These are phyloP conservation scores for Sergeia podlipaevii DNA, from an alignment of 208 protist species.

Conservation along the genomic window DNA sequence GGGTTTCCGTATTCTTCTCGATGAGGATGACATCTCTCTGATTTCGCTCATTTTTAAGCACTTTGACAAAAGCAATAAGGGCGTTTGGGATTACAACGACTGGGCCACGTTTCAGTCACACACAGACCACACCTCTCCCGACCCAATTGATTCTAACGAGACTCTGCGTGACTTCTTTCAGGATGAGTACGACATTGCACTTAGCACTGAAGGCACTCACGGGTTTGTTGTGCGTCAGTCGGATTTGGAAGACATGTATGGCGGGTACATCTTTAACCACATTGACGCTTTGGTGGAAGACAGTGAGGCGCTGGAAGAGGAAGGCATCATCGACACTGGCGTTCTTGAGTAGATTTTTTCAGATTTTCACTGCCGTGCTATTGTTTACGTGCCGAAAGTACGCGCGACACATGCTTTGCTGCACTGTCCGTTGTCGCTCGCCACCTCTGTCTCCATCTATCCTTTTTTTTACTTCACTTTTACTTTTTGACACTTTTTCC, in stretches of 20 bases:
- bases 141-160: conserved; percentile 24
- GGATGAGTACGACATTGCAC: conserved; percentile 72
- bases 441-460: neutral
- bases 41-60: conserved; percentile 61
- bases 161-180: conserved; percentile 49
- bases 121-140: conserved; percentile 31
- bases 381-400: no score
- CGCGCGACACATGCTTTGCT: neutral
- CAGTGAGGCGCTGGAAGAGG: conserved; percentile 50
- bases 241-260: conserved; percentile 86
- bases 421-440: neutral
- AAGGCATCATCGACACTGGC: conserved; percentile 49
- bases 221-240: conserved; percentile 29
- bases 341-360: conserved; percentile 47
- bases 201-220: conserved; percentile 11
- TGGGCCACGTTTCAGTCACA: conserved; percentile 52
- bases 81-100: conserved; percentile 63
- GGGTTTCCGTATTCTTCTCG: conserved; percentile 70
- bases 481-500: conserved; percentile 8
- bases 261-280: conserved; percentile 75
- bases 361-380: neutral
- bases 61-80: conserved; percentile 40
- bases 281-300: conserved; percentile 70
- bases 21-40: conserved; percentile 39
- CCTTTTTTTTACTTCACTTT: conserved; percentile 19